phyloP scores from a whole-genome alignment of 2,329 filamentous ascomycete species.

The Colletotrichum lini region DNA sequence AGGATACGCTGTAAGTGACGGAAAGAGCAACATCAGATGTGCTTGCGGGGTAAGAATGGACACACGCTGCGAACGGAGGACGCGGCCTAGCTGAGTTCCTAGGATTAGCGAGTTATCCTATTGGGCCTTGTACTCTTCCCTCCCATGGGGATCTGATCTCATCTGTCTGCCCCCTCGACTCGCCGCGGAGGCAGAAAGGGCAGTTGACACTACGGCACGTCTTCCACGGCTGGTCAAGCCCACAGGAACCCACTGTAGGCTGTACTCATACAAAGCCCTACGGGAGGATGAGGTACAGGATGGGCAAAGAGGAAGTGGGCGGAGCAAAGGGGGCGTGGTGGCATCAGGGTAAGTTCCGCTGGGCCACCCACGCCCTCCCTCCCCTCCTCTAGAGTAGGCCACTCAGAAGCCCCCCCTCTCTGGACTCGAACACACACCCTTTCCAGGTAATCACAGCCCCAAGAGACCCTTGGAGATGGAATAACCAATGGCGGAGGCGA shows the following conservation, averaged over 20 bases:
- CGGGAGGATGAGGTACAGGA: background rate
- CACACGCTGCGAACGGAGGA: background rate
- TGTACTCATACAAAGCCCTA: background rate
- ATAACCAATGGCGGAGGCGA: background rate
- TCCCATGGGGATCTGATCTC: background rate
- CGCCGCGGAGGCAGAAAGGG: background rate
- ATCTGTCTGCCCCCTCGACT: background rate
- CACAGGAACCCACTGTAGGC: background rate
- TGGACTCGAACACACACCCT: background rate
- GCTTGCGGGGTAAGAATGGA: background rate
- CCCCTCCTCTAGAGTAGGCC: background rate
- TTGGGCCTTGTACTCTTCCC: background rate
- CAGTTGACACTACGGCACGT: too few relatives aligned
- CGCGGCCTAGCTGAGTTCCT: background rate
- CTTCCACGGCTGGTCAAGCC: background rate
- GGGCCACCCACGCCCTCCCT: background rate
- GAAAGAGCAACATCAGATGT: background rate
- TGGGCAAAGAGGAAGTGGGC: background rate
- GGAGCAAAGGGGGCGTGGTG: background rate
- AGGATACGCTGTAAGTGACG: background rate
- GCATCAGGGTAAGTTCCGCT: slow-evolving; percentile 3
- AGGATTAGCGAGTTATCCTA: background rate
- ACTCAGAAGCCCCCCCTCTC: background rate
- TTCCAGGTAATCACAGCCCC: background rate
- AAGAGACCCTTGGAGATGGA: too few relatives aligned